phyloP scores from a whole-genome alignment of 345 rosid species.

The Eucalyptus marginata region DNA sequence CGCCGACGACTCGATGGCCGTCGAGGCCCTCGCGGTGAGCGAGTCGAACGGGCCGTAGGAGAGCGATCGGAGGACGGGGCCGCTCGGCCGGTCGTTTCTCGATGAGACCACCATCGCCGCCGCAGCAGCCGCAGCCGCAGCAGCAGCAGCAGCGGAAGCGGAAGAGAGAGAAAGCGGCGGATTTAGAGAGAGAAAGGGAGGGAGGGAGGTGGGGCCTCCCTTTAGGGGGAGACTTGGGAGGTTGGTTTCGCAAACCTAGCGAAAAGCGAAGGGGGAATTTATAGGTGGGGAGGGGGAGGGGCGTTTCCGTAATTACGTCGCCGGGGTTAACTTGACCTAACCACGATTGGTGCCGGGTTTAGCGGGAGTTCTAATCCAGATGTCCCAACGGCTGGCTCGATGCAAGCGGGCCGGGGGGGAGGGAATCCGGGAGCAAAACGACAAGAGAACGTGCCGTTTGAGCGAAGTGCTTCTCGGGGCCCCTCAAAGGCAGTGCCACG shows the following conservation, averaged over 20 bases:
- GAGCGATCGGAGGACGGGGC: conserved; percentile 38
- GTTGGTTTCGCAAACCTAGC: conserved; percentile 73
- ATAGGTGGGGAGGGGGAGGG: conserved; percentile 15
- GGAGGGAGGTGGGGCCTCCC: not conserved
- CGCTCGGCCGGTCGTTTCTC: conserved; percentile 30
- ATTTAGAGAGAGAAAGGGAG: not conserved
- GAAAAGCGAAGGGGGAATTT: conserved; percentile 37
- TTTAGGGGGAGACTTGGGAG: conserved; percentile 15
- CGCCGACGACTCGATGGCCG: conserved; percentile 54
- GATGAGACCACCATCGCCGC: conserved; percentile 21
- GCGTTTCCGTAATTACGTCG: not conserved
- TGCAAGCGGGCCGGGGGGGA: not conserved
- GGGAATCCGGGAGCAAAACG: not conserved
- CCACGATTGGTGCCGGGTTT: conserved; percentile 2
- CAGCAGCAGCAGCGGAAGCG: too few relatives aligned
- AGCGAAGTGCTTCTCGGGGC: not conserved
- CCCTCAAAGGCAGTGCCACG: conserved; percentile 24
- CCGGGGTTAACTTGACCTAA: not conserved
- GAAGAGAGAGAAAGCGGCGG: not conserved
- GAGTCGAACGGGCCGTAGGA: conserved; percentile 39
- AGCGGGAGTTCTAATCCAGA: not conserved
- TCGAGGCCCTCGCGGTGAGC: conserved; percentile 14
- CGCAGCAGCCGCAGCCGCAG: not conserved
- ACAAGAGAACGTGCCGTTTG: conserved; percentile 2
- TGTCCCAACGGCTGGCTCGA: conserved; percentile 3